Conservation (phyloP, 1,284 basidiomycete species). For the Neolentinus lepideus region DNA sequence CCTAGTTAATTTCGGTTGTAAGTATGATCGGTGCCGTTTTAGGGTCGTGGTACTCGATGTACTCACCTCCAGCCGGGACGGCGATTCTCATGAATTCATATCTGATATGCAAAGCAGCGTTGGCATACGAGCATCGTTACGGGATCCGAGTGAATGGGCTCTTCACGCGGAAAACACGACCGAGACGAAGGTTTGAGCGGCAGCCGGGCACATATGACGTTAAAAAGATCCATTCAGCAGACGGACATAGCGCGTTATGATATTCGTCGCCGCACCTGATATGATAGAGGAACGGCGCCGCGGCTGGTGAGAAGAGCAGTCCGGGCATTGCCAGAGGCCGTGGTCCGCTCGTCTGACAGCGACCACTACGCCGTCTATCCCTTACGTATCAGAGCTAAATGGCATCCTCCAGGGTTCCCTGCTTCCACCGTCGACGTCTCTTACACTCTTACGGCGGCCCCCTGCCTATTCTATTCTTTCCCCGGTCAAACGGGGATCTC, state of each 20-base stretch:
- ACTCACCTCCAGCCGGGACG: not conserved
- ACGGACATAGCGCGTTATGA: not conserved
- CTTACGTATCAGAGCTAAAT: constrained; percentile 1
- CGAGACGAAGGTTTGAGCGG: not conserved
- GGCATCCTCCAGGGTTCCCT: not conserved
- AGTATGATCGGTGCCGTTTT: not conserved
- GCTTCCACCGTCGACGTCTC: not conserved
- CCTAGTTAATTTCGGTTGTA: not conserved
- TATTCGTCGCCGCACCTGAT: not conserved
- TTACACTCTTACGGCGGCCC: not conserved
- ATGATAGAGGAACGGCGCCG: not conserved
- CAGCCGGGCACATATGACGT: not conserved
- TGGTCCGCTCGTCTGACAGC: not conserved
- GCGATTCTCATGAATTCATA: no score
- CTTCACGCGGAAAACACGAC: not conserved
- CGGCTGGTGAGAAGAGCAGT: not conserved
- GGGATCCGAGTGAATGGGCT: no score
- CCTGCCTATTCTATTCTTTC: not conserved
- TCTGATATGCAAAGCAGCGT: no score
- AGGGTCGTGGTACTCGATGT: not conserved
- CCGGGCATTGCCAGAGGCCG: not conserved
- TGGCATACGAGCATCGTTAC: no score
- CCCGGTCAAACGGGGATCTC: constrained; percentile 1
- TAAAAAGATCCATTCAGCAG: not conserved
- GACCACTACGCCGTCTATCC: not conserved